These are phyloP conservation scores for Quercus engelmannii DNA, from an alignment of 306 rosid genomes.

Conservation along the genomic window DNA sequence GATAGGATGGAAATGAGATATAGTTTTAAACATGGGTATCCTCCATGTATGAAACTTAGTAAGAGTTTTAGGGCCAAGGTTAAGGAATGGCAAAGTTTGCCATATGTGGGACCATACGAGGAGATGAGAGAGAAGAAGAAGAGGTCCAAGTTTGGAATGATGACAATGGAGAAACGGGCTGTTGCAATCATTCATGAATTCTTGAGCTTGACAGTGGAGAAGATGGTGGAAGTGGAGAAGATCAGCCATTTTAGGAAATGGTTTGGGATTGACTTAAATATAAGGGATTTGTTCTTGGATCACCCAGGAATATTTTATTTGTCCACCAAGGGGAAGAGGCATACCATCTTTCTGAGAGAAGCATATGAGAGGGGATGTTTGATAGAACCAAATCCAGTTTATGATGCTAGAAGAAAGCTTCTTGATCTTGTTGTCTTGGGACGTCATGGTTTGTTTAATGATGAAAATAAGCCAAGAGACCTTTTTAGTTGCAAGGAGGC, in stretches of 20 bases:
- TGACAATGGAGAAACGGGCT: constrained; percentile 72
- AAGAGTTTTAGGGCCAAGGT: constrained; percentile 78
- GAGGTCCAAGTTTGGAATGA: constrained; percentile 43
- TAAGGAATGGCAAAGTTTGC: constrained; percentile 77
- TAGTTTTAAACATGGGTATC: constrained; percentile 66
- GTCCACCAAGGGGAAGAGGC: constrained; percentile 87
- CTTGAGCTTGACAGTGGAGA: constrained; percentile 85
- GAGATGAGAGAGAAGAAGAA: constrained; percentile 38
- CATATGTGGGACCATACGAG: constrained; percentile 80
- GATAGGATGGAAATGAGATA: constrained; percentile 55
- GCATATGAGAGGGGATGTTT: constrained; percentile 83
- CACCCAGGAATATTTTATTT: constrained; percentile 84
- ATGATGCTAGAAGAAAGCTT: constrained; percentile 77
- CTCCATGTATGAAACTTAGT: constrained; percentile 82
- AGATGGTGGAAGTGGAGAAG: constrained; percentile 92
- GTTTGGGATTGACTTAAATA: constrained; percentile 67
- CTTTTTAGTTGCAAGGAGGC: constrained; percentile 14
- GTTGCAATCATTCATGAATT: constrained; percentile 83
- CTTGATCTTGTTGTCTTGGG: constrained; percentile 71
- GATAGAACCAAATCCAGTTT: constrained; percentile 71
- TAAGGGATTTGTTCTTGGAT: constrained; percentile 74
- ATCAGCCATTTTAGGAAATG: constrained; percentile 51
- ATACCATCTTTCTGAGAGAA: constrained; percentile 88
- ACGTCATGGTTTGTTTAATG: constrained; percentile 50
- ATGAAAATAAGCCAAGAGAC: constrained; percentile 37